These are phyloP conservation scores for Cordyceps farinosa DNA, from an alignment of 2,329 filamentous ascomycete species.

Conservation along the genomic window DNA sequence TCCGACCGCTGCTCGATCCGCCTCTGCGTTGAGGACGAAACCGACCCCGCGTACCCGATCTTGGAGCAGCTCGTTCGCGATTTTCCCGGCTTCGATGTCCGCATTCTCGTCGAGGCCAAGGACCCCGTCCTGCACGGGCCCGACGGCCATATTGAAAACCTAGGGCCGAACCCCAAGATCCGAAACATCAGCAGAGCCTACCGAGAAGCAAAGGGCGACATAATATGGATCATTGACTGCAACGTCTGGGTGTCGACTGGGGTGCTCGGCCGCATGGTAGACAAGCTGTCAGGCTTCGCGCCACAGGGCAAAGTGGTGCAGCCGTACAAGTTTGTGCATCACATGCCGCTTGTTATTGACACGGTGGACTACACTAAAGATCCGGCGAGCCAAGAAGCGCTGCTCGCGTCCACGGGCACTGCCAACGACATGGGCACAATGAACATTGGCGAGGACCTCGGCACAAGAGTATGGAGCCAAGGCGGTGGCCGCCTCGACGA, in stretches of 20 bases:
- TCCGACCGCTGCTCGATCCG: slow-evolving; percentile 69
- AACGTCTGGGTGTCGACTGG: slow-evolving; percentile 87
- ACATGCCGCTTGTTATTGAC: slow-evolving; percentile 87
- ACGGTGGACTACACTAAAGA: slow-evolving; percentile 37
- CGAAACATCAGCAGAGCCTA: slow-evolving; percentile 94
- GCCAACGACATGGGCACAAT: slow-evolving; percentile 22
- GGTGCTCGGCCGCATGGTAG: slow-evolving; percentile 83
- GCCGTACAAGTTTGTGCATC: slow-evolving; percentile 90
- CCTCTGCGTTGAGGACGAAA: slow-evolving; percentile 73
- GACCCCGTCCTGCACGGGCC: slow-evolving; percentile 64
- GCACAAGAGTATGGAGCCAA: slow-evolving; percentile 33
- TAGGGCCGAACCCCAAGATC: slow-evolving; percentile 98
- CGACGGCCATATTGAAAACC: slow-evolving; percentile 47
- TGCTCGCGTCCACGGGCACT: slow-evolving; percentile 34
- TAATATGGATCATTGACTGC: slow-evolving; percentile 94
- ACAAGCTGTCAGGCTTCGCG: slow-evolving; percentile 70
- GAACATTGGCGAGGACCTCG: slow-evolving; percentile 18
- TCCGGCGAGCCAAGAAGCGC: slow-evolving; percentile 25
- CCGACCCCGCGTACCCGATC: slow-evolving; percentile 73
- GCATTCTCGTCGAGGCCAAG: slow-evolving; percentile 75
- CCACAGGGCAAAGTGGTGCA: slow-evolving; percentile 45
- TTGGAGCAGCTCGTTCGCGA: slow-evolving; percentile 69
- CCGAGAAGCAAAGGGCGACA: slow-evolving; percentile 78
- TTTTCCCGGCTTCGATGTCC: slow-evolving; percentile 67
- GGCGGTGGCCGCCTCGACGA: slow-evolving; percentile 87